These are phyloP conservation scores for Sphaerobolus stellatus DNA, from an alignment of 1,284 basidiomycete species.

Conservation along the genomic window DNA sequence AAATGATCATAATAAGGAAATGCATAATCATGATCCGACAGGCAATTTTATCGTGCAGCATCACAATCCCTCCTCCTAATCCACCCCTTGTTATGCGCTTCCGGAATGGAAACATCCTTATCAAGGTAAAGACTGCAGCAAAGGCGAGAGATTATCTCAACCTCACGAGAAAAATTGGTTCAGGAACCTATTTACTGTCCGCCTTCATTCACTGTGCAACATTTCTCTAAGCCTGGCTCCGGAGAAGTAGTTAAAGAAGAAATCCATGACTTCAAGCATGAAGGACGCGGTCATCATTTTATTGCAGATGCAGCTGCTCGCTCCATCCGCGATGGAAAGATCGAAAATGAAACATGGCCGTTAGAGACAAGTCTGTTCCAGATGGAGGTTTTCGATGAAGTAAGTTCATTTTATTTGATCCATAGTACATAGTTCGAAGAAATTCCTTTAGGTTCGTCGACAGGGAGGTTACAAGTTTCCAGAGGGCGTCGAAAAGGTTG, in stretches of 20 bases:
- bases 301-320: slow-evolving; percentile 84
- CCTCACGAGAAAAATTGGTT: not conserved
- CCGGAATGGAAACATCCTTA: slow-evolving; percentile 62
- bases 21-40: slow-evolving; percentile 32
- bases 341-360: slow-evolving; percentile 72
- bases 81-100: slow-evolving; percentile 65
- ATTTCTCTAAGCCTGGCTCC: slow-evolving; percentile 54
- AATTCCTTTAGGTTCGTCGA: slow-evolving; percentile 42
- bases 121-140: slow-evolving; percentile 28
- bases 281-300: slow-evolving; percentile 69
- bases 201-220: slow-evolving; percentile 60
- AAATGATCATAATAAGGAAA: not conserved
- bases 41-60: slow-evolving; percentile 65
- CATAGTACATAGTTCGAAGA: slow-evolving; percentile 2
- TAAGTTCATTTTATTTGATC: slow-evolving; percentile 31
- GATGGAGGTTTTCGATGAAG: slow-evolving; percentile 82
- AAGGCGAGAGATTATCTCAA: not conserved
- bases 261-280: slow-evolving; percentile 51
- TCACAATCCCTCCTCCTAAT: slow-evolving; percentile 44
- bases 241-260: slow-evolving; percentile 54
- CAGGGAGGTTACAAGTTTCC: slow-evolving; percentile 51
- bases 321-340: slow-evolving; percentile 72
- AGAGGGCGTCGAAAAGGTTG: slow-evolving; percentile 45
- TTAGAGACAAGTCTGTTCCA: slow-evolving; percentile 75
- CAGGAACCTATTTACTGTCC: slow-evolving; percentile 63